Evolutionary conservation across 2,329 filamentous ascomycete genomes (phyloP), one percentile per base, ranked within the genome.

Genomic region (Exophiala sp.): DNA sequence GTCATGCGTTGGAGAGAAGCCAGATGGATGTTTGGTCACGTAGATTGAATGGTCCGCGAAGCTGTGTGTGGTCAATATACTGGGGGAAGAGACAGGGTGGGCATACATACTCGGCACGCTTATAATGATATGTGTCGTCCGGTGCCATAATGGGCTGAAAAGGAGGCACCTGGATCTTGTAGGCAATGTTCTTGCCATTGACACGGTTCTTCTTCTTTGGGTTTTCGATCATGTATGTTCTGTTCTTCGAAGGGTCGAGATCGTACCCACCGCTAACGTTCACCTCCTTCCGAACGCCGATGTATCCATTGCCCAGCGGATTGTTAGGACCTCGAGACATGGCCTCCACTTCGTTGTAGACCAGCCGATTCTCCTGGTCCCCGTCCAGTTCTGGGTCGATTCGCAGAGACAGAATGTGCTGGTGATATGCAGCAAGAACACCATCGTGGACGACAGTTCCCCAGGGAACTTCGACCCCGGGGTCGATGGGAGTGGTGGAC

Each of bases 331-430:
- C 80, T 77, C 73, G 85, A 79, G 0, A 82, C 66, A 45, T 80
- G 2, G 76, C 76, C 58, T 81, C 74, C 2, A 76, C 77, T 60
- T 82, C 79, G 48, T 77, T 72, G 60, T 83, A 71, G 59, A 82
- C 76, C 48, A 77, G 70, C 22, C 80, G 63, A 0, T 73, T 68
- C 59, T 81, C 80, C 16, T 69, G 67, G 50, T 73, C 71, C 0
- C 80, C 80, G 52, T 78, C 78, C 16, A 50, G 43, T 19, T 47
- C 40, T 14, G 80, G 79, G 60, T 83, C 80, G 10, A 83, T 70
- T 4, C 80, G 76, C 2, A 83, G 70, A 2, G 77, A 82, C 68
- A 89, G 87, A 64, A 88, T 84, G 65, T 89, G 85, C 63, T 89
- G 85, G 61, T 89, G 85, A 66, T 85, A 80, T 0, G 74, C 71